phyloP scores from a whole-genome alignment of 371 early-diverging fungal species.

The Mucor irregularis region DNA sequence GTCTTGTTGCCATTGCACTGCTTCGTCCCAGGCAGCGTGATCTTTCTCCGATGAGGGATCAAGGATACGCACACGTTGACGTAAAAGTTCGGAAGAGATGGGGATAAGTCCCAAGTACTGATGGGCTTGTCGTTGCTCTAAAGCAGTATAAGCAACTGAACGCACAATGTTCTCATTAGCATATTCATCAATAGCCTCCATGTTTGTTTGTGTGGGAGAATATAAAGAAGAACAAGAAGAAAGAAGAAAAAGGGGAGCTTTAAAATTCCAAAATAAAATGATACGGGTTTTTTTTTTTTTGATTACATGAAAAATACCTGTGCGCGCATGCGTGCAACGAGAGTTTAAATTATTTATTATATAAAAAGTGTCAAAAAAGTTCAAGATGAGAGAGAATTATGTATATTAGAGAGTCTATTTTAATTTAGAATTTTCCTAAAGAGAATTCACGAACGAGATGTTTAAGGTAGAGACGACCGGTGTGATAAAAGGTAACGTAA shows the following conservation, averaged over 20 bases:
- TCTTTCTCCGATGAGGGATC: slow-evolving; percentile 1
- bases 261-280: no score
- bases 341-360: neutral
- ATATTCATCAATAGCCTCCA: slow-evolving; percentile 56
- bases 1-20: slow-evolving; percentile 48
- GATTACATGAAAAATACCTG: no score
- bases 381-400: no score
- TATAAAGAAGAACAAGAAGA: slow-evolving; percentile 3
- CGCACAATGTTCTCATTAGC: slow-evolving; percentile 53
- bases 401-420: no score
- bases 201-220: slow-evolving; percentile 4
- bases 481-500: slow-evolving; percentile 31
- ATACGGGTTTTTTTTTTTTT: neutral
- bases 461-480: slow-evolving; percentile 38
- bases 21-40: slow-evolving; percentile 28
- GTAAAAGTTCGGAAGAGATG: slow-evolving; percentile 33
- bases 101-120: slow-evolving; percentile 32
- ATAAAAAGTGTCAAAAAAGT: neutral
- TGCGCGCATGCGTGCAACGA: no score
- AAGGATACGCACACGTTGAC: slow-evolving; percentile 30
- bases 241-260: slow-evolving; percentile 1
- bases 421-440: slow-evolving; percentile 46
- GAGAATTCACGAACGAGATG: slow-evolving; percentile 32
- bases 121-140: slow-evolving; percentile 39
- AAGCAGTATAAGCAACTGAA: slow-evolving; percentile 43